Conservation (phyloP, 2,329 filamentous ascomycete genomes). For the Diplodia intermedia region DNA sequence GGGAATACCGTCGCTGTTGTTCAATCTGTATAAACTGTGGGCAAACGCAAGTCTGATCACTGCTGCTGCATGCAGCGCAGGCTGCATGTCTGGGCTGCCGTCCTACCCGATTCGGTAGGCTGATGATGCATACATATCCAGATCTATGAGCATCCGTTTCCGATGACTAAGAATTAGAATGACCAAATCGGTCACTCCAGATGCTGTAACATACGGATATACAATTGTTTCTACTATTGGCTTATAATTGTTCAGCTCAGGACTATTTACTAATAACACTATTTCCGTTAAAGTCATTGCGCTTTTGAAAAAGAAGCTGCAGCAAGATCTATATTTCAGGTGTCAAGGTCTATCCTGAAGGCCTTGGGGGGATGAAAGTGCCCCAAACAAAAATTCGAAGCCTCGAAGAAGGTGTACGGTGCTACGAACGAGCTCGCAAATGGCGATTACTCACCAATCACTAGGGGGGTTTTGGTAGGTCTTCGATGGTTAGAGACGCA, state of each 20-base stretch:
- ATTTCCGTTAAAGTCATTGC: no score
- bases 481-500: no score
- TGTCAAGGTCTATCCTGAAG: no score
- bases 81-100: not conserved
- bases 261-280: no score
- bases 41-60: not conserved
- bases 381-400: no score
- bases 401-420: no score
- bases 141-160: not conserved
- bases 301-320: no score
- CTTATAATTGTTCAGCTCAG: not conserved
- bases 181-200: not conserved
- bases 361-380: no score
- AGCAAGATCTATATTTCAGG: no score
- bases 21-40: not conserved
- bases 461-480: no score
- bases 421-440: no score
- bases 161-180: not conserved
- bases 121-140: not conserved
- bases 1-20: not conserved
- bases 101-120: not conserved
- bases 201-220: not conserved
- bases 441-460: no score
- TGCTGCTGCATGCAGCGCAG: not conserved
- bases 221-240: not conserved